phyloP scores from a whole-genome alignment of 768 basidiomycete species.

The Mycena amicta region DNA sequence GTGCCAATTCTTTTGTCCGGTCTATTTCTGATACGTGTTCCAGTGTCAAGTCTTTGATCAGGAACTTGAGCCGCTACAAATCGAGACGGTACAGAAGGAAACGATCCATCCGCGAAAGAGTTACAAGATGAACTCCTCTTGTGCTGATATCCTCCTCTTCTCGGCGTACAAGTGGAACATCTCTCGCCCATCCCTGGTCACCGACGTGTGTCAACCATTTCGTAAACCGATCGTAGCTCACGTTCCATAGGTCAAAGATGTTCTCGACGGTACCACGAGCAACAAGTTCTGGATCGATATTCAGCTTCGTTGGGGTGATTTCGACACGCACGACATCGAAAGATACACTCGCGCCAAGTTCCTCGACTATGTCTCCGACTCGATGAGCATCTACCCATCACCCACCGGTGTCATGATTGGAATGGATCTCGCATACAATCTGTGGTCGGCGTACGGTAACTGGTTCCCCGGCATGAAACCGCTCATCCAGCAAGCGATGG shows the following conservation, averaged over 20 bases:
- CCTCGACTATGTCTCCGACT: conserved; percentile 96
- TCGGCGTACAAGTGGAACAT: conserved; percentile 99
- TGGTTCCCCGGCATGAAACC: conserved; percentile 99
- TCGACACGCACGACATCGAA: conserved; percentile 98
- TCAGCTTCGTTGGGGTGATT: conserved; percentile 96
- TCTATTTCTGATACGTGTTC: background rate
- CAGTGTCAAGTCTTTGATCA: conserved; percentile 99
- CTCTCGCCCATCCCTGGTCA: conserved; percentile 90
- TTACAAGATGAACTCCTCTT: conserved; percentile 99
- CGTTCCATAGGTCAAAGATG: conserved; percentile 76
- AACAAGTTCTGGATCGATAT: conserved; percentile 99
- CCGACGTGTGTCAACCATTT: conserved; percentile 63
- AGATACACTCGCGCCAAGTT: conserved; percentile 99
- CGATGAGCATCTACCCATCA: conserved; percentile 99
- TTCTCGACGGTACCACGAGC: conserved; percentile 95
- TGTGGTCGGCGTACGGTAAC: conserved; percentile 98
- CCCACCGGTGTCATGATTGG: conserved; percentile 99
- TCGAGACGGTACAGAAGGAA: conserved; percentile 99
- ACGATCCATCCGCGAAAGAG: conserved; percentile 99
- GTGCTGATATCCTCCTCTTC: conserved; percentile 96
- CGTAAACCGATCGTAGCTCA: background rate
- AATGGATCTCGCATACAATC: conserved; percentile 97
- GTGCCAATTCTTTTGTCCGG: conserved; percentile 21
- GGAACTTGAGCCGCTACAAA: conserved; percentile 95
- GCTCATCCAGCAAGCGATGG: conserved; percentile 97